Percentiles rank a stretch among this genome's conserved stretches.
Evolutionary conservation across 805 yeast species (phyloP).

Genomic region (Yarrowia bubula): DNA sequence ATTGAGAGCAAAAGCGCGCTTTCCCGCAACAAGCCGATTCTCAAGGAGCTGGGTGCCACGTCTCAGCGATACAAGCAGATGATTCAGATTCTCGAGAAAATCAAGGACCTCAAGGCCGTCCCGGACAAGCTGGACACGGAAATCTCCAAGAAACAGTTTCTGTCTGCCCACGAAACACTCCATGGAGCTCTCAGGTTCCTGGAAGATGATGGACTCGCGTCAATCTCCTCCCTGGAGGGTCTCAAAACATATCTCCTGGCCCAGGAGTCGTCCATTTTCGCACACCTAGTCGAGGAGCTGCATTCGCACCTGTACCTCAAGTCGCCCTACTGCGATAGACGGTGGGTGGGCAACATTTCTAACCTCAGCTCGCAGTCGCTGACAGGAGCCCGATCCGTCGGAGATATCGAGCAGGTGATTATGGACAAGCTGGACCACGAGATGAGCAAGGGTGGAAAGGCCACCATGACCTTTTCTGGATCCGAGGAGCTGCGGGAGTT

Average conservation of each 20-base stretch:
- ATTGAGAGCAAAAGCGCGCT: conserved; percentile 51
- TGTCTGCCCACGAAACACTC: conserved; percentile 60
- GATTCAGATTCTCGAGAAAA: conserved; percentile 65
- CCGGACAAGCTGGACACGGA: conserved; percentile 64
- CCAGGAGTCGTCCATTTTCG: conserved; percentile 53
- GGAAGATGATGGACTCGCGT: conserved; percentile 37
- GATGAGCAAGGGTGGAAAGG: conserved; percentile 15
- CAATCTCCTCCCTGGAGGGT: conserved; percentile 38
- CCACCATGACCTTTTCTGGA: conserved; percentile 33
- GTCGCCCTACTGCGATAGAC: conserved; percentile 39
- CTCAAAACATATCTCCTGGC: conserved; percentile 38
- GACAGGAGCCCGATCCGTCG: conserved; percentile 28
- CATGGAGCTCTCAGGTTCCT: conserved; percentile 43
- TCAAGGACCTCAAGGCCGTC: conserved; percentile 56
- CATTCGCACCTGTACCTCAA: conserved; percentile 66
- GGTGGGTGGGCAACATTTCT: conserved; percentile 35
- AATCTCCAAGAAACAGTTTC: conserved; percentile 68
- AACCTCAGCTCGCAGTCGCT: conserved; percentile 28
- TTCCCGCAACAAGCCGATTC: conserved; percentile 52
- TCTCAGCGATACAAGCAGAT: conserved; percentile 63
- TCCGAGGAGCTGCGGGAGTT: conserved; percentile 33
- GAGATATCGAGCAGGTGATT: conserved; percentile 32
- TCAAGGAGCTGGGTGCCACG: conserved; percentile 63
- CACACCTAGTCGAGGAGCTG: conserved; percentile 72
- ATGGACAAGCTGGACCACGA: conserved; percentile 34